These are phyloP conservation scores for Suillus variegatus DNA, from an alignment of 768 basidiomycete genomes.

Conservation along the genomic window DNA sequence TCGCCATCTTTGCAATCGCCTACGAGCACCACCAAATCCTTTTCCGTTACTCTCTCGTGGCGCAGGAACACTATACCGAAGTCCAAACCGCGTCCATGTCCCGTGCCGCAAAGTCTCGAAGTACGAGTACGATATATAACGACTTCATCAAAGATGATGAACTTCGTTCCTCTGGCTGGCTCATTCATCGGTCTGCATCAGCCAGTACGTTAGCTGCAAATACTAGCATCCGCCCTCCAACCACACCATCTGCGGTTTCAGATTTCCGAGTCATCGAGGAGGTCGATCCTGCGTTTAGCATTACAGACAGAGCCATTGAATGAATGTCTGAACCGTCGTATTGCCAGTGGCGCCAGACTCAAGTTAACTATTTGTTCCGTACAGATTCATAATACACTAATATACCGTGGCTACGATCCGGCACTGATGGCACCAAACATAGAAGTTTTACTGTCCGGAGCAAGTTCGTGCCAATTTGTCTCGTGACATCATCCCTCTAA, in stretches of 20 bases:
- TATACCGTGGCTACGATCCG: too few species aligned
- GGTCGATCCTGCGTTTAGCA: constrained; percentile 33
- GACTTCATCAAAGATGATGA: constrained; percentile 2
- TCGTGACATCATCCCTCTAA: too few species aligned
- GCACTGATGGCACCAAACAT: too few species aligned
- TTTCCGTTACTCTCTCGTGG: constrained; percentile 12
- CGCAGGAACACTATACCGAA: constrained; percentile 8
- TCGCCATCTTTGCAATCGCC: too few species aligned
- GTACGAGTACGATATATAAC: constrained; percentile 2
- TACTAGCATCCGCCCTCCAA: constrained; percentile 20
- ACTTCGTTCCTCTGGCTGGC: constrained; percentile 11
- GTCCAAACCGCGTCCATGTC: constrained; percentile 33
- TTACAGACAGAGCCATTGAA: constrained; percentile 52
- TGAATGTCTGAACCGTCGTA: too few species aligned
- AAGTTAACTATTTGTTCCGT: too few species aligned
- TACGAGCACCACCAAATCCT: constrained; percentile 8
- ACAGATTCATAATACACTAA: too few species aligned
- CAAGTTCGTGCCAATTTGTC: too few species aligned
- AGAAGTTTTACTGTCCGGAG: too few species aligned
- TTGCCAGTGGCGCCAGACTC: too few species aligned
- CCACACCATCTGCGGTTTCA: constrained; percentile 15
- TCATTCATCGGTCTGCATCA: constrained; percentile 25
- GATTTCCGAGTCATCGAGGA: constrained; percentile 14
- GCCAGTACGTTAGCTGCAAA: constrained; percentile 18
- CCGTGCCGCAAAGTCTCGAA: constrained; percentile 13